phyloP scores from a whole-genome alignment of 2,329 filamentous ascomycete genomes.

The Malbranchea cinnamomea region DNA sequence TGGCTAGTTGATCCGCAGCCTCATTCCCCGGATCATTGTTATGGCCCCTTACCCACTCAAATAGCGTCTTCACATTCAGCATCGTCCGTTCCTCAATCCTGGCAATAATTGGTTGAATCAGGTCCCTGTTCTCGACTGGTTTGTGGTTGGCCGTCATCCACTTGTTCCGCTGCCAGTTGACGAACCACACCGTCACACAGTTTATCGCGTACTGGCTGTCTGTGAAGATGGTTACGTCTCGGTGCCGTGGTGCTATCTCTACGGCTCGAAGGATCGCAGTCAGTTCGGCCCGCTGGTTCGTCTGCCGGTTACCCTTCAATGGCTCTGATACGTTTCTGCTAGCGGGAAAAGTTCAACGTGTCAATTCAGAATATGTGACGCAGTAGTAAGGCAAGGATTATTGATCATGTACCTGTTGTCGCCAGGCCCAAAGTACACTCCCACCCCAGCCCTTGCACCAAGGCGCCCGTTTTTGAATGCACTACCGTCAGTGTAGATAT shows the following conservation, averaged over 20 bases:
- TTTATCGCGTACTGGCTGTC: constrained; percentile 86
- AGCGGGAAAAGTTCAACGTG: constrained; percentile 10
- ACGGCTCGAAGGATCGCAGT: constrained; percentile 75
- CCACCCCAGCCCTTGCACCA: constrained; percentile 44
- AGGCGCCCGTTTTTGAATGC: constrained; percentile 42
- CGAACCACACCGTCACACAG: constrained; percentile 73
- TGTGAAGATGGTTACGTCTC: constrained; percentile 63
- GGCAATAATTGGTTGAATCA: constrained; percentile 57
- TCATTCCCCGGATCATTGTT: constrained; percentile 56
- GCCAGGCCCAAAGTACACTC: constrained; percentile 48
- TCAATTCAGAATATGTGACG: constrained; percentile 3
- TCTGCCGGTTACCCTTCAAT: constrained; percentile 59
- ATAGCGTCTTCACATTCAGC: constrained; percentile 48
- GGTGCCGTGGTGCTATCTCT: constrained; percentile 53
- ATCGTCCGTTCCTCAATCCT: constrained; percentile 55
- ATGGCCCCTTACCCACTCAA: constrained; percentile 88
- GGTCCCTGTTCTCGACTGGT: constrained; percentile 71
- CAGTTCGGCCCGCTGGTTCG: constrained; percentile 92
- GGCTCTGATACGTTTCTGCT: constrained; percentile 60
- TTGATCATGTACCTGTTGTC: constrained; percentile 35
- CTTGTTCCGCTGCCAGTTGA: constrained; percentile 56
- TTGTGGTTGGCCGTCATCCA: constrained; percentile 63
- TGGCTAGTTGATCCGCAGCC: constrained; percentile 65
- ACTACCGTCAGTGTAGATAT: constrained; percentile 51
- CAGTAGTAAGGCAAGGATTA: constrained; percentile 7